Percentiles rank a stretch among this genome's conserved stretches.
phyloP scores from a whole-genome alignment of 2,329 filamentous ascomycete species.

The Pseudogymnoascus sp. region DNA sequence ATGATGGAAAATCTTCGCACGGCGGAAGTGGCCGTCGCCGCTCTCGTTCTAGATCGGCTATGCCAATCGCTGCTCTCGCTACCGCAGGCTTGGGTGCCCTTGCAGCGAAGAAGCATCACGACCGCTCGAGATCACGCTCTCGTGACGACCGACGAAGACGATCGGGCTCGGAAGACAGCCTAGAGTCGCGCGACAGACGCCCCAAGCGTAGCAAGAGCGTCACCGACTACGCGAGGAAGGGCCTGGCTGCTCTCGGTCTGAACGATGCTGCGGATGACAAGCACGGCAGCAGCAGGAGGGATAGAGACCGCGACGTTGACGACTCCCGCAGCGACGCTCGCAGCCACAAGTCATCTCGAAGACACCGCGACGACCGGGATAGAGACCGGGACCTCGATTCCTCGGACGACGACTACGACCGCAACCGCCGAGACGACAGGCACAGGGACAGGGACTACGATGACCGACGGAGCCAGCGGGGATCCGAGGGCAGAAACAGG shows the following conservation, averaged over 20 bases:
- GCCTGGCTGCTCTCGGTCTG: constrained; percentile 53
- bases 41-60: constrained; percentile 57
- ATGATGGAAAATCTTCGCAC: constrained; percentile 27
- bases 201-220: constrained; percentile 51
- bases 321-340: constrained; percentile 16
- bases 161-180: constrained; percentile 14
- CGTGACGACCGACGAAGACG: constrained; percentile 22
- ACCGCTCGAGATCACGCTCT: constrained; percentile 38
- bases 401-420: constrained; percentile 12
- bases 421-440: background rate
- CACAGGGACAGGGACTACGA: constrained; percentile 17
- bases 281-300: constrained; percentile 15
- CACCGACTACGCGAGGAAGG: constrained; percentile 53
- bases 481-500: constrained; percentile 19
- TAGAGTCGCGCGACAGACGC: constrained; percentile 27
- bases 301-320: constrained; percentile 18
- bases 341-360: constrained; percentile 13
- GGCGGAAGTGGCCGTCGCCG: constrained; percentile 37
- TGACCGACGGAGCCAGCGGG: background rate
- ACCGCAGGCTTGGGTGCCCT: constrained; percentile 54
- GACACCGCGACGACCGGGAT: constrained; percentile 11
- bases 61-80: constrained; percentile 48
- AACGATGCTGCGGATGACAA: constrained; percentile 37
- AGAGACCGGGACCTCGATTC: background rate
- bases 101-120: constrained; percentile 51